Conservation (phyloP, 2,329 filamentous ascomycete species). For the Raffaelea ambrosiae region DNA sequence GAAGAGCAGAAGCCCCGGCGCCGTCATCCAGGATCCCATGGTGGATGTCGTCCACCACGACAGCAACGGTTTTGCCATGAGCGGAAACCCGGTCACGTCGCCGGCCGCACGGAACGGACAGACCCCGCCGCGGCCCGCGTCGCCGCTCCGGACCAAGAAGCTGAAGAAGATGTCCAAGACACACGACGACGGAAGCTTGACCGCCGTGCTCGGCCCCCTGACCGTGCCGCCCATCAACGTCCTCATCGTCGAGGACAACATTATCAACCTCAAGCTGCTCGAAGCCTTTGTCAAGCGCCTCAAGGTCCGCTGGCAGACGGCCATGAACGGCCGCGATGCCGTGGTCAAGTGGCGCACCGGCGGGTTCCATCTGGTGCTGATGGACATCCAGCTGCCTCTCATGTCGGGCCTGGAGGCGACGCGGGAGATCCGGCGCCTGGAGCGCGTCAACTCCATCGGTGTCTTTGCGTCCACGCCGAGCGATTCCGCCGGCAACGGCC, state of each 20-base stretch:
- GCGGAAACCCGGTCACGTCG: background rate
- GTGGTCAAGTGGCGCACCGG: slow-evolving; percentile 88
- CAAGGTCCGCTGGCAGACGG: slow-evolving; percentile 95
- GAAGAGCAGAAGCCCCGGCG: background rate
- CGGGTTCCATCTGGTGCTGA: slow-evolving; percentile 91
- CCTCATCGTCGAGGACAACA: slow-evolving; percentile 96
- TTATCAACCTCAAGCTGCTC: slow-evolving; percentile 88
- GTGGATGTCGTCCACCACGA: background rate
- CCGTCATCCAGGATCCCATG: background rate
- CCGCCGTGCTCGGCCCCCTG: slow-evolving; percentile 55
- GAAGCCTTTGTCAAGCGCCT: slow-evolving; percentile 94
- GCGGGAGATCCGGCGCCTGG: slow-evolving; percentile 83
- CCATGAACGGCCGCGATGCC: slow-evolving; percentile 88
- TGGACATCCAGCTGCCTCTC: slow-evolving; percentile 96
- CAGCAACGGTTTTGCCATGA: background rate
- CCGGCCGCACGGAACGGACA: slow-evolving; percentile 25
- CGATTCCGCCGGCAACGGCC: slow-evolving; percentile 32
- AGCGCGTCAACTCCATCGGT: slow-evolving; percentile 85
- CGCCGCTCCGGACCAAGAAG: slow-evolving; percentile 35
- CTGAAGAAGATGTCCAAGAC: slow-evolving; percentile 33
- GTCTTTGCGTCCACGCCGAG: slow-evolving; percentile 68
- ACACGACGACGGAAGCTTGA: slow-evolving; percentile 24
- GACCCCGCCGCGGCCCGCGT: slow-evolving; percentile 39
- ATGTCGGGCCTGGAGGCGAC: slow-evolving; percentile 96
- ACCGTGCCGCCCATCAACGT: slow-evolving; percentile 96